phyloP scores from a whole-genome alignment of 257 asterid genomes.

The Solanum sejunctum region DNA sequence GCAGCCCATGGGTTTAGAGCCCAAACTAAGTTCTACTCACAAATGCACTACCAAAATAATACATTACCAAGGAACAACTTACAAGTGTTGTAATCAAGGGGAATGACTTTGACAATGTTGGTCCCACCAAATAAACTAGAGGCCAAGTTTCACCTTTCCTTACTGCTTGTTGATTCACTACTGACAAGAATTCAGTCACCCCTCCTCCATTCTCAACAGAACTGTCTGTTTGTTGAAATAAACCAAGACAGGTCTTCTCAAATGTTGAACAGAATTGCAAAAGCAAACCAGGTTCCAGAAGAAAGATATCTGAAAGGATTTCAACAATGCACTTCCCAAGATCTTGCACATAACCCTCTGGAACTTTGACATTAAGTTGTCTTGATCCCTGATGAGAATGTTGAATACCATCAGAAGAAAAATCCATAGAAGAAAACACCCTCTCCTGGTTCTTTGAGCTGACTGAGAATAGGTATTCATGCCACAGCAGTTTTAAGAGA shows the following conservation, averaged over 20 bases:
- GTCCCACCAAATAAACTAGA: constrained; percentile 59
- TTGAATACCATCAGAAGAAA: constrained; percentile 23
- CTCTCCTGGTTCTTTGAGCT: constrained; percentile 32
- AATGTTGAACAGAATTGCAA: constrained; percentile 47
- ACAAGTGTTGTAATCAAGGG: constrained; percentile 45
- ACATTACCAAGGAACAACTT: constrained; percentile 23
- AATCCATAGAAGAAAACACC: constrained; percentile 15
- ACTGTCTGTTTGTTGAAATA: constrained; percentile 39
- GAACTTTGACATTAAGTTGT: constrained; percentile 33
- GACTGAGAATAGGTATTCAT: constrained; percentile 41
- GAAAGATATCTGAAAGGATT: constrained; percentile 50
- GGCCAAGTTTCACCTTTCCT: constrained; percentile 87
- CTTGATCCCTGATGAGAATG: constrained; percentile 36
- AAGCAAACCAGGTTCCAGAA: constrained; percentile 41
- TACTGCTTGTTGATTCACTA: constrained; percentile 54
- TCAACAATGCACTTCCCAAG: constrained; percentile 80
- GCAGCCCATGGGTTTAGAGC: not conserved
- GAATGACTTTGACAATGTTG: constrained; percentile 47
- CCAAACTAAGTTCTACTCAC: not conserved
- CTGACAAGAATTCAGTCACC: constrained; percentile 41
- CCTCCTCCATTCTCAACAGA: constrained; percentile 36
- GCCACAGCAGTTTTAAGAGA: constrained; percentile 67
- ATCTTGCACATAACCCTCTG: constrained; percentile 38
- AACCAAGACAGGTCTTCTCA: constrained; percentile 49
- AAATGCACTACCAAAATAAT: not conserved